phyloP scores from a whole-genome alignment of 129 eudicot species.

The Lonicera japonica region DNA sequence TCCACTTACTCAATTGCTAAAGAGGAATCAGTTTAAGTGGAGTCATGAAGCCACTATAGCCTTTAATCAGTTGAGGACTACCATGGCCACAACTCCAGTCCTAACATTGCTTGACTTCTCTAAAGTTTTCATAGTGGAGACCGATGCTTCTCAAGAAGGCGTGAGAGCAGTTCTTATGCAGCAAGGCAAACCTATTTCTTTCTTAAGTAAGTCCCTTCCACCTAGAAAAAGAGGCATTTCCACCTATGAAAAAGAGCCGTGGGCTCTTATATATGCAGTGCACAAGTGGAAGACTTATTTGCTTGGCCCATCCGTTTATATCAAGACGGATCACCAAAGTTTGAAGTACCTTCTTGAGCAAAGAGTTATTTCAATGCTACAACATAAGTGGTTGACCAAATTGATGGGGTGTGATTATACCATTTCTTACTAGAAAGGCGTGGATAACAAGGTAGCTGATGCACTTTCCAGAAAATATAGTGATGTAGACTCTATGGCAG shows the following conservation, averaged over 20 bases:
- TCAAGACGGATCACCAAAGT: neutral
- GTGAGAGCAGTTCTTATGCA: conserved; percentile 15
- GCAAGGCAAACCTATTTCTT: neutral
- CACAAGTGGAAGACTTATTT: conserved; percentile 8
- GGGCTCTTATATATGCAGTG: neutral
- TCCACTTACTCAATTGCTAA: neutral
- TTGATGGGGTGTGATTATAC: neutral
- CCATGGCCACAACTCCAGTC: neutral
- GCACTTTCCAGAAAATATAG: conserved; percentile 6
- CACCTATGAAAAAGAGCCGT: conserved; percentile 1
- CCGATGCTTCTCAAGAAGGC: neutral
- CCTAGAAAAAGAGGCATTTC: neutral
- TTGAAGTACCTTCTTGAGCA: neutral
- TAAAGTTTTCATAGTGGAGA: no score
- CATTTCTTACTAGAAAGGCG: neutral
- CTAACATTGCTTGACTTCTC: no score
- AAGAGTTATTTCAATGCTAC: neutral
- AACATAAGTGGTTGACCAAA: conserved; percentile 3
- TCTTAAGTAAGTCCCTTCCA: neutral
- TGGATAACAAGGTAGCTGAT: conserved; percentile 1
- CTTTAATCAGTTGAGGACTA: neutral
- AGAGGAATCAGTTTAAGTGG: neutral
- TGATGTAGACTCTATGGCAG: neutral
- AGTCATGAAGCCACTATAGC: neutral
- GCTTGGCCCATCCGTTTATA: neutral